Conservation (phyloP, 2,329 filamentous ascomycete genomes). For the Leptographium radiaticola region DNA sequence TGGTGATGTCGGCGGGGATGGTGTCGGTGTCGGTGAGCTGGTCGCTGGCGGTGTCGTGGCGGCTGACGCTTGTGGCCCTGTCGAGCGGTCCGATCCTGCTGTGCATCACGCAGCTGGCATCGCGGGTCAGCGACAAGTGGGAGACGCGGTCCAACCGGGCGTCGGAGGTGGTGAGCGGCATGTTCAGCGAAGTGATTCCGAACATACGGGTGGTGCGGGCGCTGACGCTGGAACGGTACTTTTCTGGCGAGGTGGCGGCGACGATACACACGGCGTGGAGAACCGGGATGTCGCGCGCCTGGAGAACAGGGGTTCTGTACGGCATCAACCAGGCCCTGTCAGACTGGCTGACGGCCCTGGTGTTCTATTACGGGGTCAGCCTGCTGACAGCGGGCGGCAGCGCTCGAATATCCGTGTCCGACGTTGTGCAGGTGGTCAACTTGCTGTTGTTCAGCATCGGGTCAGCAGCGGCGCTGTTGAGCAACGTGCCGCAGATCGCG, state of each 20-base stretch:
- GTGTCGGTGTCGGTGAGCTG: constrained; percentile 56
- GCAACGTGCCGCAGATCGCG: constrained; percentile 69
- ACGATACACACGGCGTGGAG: constrained; percentile 39
- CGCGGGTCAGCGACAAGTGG: constrained; percentile 55
- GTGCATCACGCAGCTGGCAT: constrained; percentile 50
- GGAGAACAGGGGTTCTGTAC: constrained; percentile 57
- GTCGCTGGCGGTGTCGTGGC: constrained; percentile 66
- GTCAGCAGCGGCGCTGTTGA: constrained; percentile 55
- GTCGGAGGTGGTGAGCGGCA: constrained; percentile 42
- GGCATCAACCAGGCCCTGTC: constrained; percentile 65
- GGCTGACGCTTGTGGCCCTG: constrained; percentile 65
- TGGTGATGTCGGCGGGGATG: constrained; percentile 56
- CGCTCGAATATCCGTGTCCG: constrained; percentile 20
- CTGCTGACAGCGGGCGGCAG: constrained; percentile 35
- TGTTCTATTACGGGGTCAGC: constrained; percentile 71
- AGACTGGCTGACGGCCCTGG: constrained; percentile 59
- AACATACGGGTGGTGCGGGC: constrained; percentile 70
- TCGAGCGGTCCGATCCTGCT: constrained; percentile 58
- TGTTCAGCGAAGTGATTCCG: constrained; percentile 62
- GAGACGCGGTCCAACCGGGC: constrained; percentile 55
- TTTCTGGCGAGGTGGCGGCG: constrained; percentile 46
- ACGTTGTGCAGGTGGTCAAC: constrained; percentile 65
- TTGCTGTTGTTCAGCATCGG: constrained; percentile 74
- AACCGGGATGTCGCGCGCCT: constrained; percentile 52
- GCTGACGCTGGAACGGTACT: constrained; percentile 60